These are phyloP conservation scores for Microthyrium microscopicum DNA, from an alignment of 2,329 filamentous ascomycete genomes.

Conservation along the genomic window DNA sequence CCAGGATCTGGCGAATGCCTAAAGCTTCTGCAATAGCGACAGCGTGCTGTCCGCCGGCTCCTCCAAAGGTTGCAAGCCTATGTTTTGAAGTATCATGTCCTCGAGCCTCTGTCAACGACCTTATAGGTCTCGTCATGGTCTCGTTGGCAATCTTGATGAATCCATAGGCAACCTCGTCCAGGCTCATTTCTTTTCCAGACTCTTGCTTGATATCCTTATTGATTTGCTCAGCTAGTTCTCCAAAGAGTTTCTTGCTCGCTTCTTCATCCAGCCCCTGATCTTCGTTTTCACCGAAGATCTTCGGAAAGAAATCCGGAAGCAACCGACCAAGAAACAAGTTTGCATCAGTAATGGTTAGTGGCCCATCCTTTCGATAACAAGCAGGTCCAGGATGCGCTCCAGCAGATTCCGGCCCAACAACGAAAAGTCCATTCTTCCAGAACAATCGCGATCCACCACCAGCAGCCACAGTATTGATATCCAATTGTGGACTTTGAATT, in stretches of 20 bases:
- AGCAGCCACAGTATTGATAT: slow-evolving; percentile 89
- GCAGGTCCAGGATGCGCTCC: slow-evolving; percentile 80
- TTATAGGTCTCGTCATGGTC: slow-evolving; percentile 78
- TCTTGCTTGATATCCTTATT: slow-evolving; percentile 53
- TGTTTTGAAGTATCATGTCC: slow-evolving; percentile 84
- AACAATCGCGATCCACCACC: slow-evolving; percentile 75
- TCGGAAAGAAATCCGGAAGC: slow-evolving; percentile 81
- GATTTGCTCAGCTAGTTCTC: slow-evolving; percentile 60
- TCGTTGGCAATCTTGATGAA: slow-evolving; percentile 85
- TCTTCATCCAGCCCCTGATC: slow-evolving; percentile 61
- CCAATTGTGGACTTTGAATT: slow-evolving; percentile 79
- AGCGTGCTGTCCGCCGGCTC: slow-evolving; percentile 80
- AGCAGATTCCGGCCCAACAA: slow-evolving; percentile 78
- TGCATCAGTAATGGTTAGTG: slow-evolving; percentile 83
- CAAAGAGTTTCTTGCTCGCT: slow-evolving; percentile 58
- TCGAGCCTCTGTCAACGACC: slow-evolving; percentile 80
- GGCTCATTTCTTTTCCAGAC: slow-evolving; percentile 44
- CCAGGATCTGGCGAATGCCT: slow-evolving; percentile 68
- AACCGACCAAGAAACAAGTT: slow-evolving; percentile 74
- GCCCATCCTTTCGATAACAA: slow-evolving; percentile 80
- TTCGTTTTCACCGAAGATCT: slow-evolving; percentile 85
- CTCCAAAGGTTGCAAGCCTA: slow-evolving; percentile 80
- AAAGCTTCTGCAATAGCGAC: slow-evolving; percentile 78
- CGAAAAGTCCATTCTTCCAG: slow-evolving; percentile 78
- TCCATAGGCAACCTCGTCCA: slow-evolving; percentile 76